Conservation (phyloP, 345 rosid species). For the Fremontodendron californicum region DNA sequence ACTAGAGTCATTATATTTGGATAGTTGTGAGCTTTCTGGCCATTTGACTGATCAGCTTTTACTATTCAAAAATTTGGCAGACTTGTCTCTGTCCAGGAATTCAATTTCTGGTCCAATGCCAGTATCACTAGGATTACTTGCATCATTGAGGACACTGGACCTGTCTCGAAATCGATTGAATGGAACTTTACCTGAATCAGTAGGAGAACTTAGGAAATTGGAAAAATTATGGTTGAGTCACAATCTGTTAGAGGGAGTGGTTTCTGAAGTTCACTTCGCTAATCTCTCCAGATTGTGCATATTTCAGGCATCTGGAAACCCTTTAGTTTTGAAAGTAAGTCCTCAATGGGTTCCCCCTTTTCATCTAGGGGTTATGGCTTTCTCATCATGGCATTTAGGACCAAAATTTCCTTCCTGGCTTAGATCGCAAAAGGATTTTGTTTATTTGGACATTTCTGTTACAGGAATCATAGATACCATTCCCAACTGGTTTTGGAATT, state of each 20-base stretch:
- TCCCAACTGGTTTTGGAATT: constrained; percentile 28
- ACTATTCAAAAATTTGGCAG: constrained; percentile 3
- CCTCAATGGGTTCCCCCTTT: constrained; percentile 22
- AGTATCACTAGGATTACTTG: background rate
- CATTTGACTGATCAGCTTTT: constrained; percentile 13
- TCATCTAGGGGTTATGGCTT: background rate
- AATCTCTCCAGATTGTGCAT: constrained; percentile 21
- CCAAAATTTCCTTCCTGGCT: constrained; percentile 27
- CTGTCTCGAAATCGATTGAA: constrained; percentile 12
- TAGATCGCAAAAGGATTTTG: constrained; percentile 2
- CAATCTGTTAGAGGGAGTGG: constrained; percentile 22
- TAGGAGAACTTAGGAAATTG: constrained; percentile 15
- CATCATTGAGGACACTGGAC: constrained; percentile 5
- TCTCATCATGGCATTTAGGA: constrained; percentile 27
- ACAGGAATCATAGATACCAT: constrained; percentile 14
- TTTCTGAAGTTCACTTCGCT: constrained; percentile 21
- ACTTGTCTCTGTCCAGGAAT: background rate
- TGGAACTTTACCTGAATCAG: constrained; percentile 17
- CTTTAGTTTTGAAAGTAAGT: background rate
- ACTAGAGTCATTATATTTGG: background rate
- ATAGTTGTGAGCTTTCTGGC: constrained; percentile 7
- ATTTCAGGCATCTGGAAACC: constrained; percentile 1
- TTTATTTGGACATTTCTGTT: constrained; percentile 21
- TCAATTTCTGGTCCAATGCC: constrained; percentile 28
- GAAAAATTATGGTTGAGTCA: background rate